Conservation (phyloP, 352 stramenopile genomes). For the Pythium oligandrum region DNA sequence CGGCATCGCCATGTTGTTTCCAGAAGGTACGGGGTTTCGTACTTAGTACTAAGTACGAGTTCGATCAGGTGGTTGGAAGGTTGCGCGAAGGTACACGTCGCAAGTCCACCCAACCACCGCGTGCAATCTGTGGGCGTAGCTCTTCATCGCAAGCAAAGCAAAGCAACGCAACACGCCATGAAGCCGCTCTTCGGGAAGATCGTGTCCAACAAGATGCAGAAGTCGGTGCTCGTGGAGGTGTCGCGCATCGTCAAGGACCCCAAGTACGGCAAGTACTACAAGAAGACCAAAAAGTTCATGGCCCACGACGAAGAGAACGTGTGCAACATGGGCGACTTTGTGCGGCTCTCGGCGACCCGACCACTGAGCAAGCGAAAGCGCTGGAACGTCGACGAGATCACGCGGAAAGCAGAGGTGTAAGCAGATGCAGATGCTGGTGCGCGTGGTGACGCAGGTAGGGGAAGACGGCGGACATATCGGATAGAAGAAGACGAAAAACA, state of each 20-base stretch:
- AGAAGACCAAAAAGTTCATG: conserved; percentile 97
- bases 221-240: conserved; percentile 94
- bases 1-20: background rate
- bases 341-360: conserved; percentile 68
- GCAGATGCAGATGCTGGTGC: background rate
- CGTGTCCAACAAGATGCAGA: conserved; percentile 96
- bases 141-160: background rate
- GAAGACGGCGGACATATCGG: background rate
- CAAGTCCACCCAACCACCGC: conserved; percentile 24
- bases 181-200: conserved; percentile 94
- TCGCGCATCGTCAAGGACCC: conserved; percentile 92
- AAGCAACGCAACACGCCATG: conserved; percentile 29
- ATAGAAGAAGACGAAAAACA: background rate
- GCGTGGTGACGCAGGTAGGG: no score
- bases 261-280: conserved; percentile 94
- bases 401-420: conserved; percentile 84
- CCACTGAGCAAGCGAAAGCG: conserved; percentile 85
- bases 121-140: background rate
- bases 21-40: no score
- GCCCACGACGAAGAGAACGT: conserved; percentile 94
- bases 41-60: no score
- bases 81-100: conserved; percentile 15
- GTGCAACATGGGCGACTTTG: conserved; percentile 89
- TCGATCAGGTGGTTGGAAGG: conserved; percentile 17
- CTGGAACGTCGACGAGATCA: conserved; percentile 89